Evolutionary conservation across 108 stramenopile species (phyloP).

Genomic region (Fistulifera solaris): DNA sequence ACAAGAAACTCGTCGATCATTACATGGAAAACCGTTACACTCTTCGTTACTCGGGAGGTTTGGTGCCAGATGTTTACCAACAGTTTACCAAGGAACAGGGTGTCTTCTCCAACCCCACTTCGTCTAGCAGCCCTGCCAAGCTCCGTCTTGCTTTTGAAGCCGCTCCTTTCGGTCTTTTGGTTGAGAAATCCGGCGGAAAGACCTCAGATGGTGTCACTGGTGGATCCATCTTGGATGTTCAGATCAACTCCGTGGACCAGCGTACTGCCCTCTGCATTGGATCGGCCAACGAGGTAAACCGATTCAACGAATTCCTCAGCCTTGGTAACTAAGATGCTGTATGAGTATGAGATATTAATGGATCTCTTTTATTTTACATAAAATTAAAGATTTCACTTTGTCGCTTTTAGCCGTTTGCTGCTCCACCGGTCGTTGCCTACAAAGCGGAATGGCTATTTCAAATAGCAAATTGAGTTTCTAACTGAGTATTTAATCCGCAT

Average conservation of each 20-base stretch:
- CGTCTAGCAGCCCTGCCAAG: slow-evolving; percentile 80
- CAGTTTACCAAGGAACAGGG: slow-evolving; percentile 82
- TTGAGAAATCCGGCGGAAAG: slow-evolving; percentile 82
- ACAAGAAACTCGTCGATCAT: slow-evolving; percentile 76
- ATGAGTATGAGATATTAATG: background rate
- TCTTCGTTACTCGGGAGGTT: slow-evolving; percentile 76
- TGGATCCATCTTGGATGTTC: slow-evolving; percentile 77
- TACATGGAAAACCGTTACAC: slow-evolving; percentile 89
- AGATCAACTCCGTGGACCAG: slow-evolving; percentile 66
- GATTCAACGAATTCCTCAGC: slow-evolving; percentile 38
- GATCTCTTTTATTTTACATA: background rate
- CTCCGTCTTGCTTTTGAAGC: slow-evolving; percentile 92
- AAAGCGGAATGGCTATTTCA: no score
- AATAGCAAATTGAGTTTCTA: no score
- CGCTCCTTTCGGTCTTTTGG: slow-evolving; percentile 79
- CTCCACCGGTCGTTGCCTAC: no score
- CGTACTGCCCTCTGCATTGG: slow-evolving; percentile 71
- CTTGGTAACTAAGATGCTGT: no score
- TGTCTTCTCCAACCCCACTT: slow-evolving; percentile 85
- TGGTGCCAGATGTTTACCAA: slow-evolving; percentile 87
- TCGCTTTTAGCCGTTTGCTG: no score
- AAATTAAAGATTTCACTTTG: background rate
- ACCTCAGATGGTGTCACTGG: slow-evolving; percentile 68
- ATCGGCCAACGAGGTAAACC: slow-evolving; percentile 61
- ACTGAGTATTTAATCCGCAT: slow-evolving; percentile 42